Evolutionary conservation across 2,329 filamentous ascomycete species (phyloP), one percentile per base, ranked within the genome.

Genomic region (Fusarium incarnatum): DNA sequence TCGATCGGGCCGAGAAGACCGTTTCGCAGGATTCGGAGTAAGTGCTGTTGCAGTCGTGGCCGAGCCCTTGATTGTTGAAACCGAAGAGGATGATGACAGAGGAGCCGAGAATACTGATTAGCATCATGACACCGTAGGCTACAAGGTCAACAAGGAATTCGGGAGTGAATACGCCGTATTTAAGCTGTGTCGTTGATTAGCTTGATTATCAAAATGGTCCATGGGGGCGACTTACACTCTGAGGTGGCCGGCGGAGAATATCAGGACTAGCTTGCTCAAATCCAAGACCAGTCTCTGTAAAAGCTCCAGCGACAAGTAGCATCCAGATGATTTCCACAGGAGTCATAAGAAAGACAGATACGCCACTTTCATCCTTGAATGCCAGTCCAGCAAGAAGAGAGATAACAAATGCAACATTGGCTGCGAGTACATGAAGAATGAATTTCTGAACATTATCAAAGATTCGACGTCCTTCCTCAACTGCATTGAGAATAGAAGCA

Each of bases 301-400:
- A 85, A 1, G 87, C 88, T 53, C 88, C 91, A 1, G 90, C 92
- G 54, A 92, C 87, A 86, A 93, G 91, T 75, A 92, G 90, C 75
- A 93, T 89, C 89, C 89, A 93, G 30, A 93, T 84, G 67, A 93
- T 92, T 68, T 93, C 88, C 15, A 93, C 88, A 0, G 91, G 91
- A 0, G 89, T 84, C 15, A 93, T 83, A 0, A 90, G 89, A 76
- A 92, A 93, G 15, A 92, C 88, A 0, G 90, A 92, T 27, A 91
- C 83, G 3, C 84, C 82, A n/a, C 81, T 81, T 1, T 77, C 69
- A 71, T 93, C 91, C 78, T 92, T 92, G 82, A 92, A 92, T 0
- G 83, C 87, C 5, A 93, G 83, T 37, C 91, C 90, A 42, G 91
- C 86, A 10, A 93, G 85, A 11, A 93, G 82, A 0, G 87, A 88